Base-by-base conservation (phyloP, 345 rosid species). In the Stellera chamaejasme region DNA sequence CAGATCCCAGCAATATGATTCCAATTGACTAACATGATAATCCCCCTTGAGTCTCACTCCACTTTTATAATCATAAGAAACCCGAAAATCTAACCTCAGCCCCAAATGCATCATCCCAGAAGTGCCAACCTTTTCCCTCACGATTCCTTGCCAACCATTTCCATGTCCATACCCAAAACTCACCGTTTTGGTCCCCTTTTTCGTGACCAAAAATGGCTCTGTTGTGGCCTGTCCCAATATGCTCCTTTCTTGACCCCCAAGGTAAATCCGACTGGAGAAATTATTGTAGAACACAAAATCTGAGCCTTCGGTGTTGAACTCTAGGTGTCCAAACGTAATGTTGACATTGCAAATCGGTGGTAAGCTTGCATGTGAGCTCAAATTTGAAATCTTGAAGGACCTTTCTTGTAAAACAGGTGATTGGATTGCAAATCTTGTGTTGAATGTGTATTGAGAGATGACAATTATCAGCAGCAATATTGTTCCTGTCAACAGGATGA, bases 1-100 rank as follows among this genome's bases (percentile, higher is more conserved):
- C 2, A 50, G 26, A 50, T 50, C 32, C 54, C 54, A 50, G 13
- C 54, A 50, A 26, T 50, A 50, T 5, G 36, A 25, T 15, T 50
- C 36, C 4, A 50, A 2, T 10, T 27, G 2, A 50, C 12, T 11
- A 12, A 5, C 27, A 13, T 15, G n/a, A 26, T 50, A 25, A 50
- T 50, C 26, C 5, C 12, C 36, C 12, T 27, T 11, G 36, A 11
- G 26, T 50, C 13, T 23, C 10, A 50, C 13, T 32, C 54, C 27
- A 27, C 11, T 23, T 50, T 11, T 50, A 10, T 32, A 8, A 32
- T 50, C 54, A 10, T 10, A 50, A 10, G 36, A 23, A 23, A 23
- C 54, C 36, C 36, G 1, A 27, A 50, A 50, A 50, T 50, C 54
- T 2, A 25, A 6, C 54, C 39, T 50, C 36, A 50, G 10, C 25